A percentile compares a stretch with the other conserved stretches of the same genome.
phyloP scores from a whole-genome alignment of 805 yeast species.

The Candida stauntonica region DNA sequence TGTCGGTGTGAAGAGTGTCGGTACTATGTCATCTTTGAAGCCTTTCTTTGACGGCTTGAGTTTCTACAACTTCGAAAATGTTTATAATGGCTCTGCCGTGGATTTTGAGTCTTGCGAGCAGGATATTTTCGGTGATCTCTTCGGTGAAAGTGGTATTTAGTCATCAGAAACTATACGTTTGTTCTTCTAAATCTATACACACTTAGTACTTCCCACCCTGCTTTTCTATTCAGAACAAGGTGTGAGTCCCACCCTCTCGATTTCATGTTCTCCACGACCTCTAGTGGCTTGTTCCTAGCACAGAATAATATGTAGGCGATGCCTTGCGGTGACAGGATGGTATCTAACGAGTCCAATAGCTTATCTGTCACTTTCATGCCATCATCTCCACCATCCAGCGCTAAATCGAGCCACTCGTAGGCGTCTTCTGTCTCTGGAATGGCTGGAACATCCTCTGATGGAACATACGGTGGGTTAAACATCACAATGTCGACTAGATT shows the following conservation, averaged over 20 bases:
- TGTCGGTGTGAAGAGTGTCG: slow-evolving; percentile 36
- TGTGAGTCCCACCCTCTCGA: slow-evolving; percentile 49
- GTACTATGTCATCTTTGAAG: slow-evolving; percentile 44
- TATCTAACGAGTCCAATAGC: slow-evolving; percentile 52
- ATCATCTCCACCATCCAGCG: slow-evolving; percentile 81
- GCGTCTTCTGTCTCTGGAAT: slow-evolving; percentile 47
- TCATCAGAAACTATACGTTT: no score
- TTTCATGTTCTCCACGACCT: slow-evolving; percentile 47
- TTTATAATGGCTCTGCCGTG: slow-evolving; percentile 44
- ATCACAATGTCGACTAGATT: slow-evolving; percentile 63
- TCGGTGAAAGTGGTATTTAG: slow-evolving; percentile 19
- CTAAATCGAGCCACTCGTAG: slow-evolving; percentile 79
- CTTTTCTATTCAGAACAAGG: slow-evolving; percentile 62
- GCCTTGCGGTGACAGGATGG: slow-evolving; percentile 54
- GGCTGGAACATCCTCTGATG: slow-evolving; percentile 70
- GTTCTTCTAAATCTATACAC: slow-evolving; percentile 55
- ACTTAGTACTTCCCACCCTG: slow-evolving; percentile 93
- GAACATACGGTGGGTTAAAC: slow-evolving; percentile 97
- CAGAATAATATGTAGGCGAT: slow-evolving; percentile 87
- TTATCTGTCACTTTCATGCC: slow-evolving; percentile 85
- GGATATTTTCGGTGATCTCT: slow-evolving; percentile 60
- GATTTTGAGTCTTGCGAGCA: slow-evolving; percentile 45
- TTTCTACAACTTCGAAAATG: slow-evolving; percentile 59
- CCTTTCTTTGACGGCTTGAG: slow-evolving; percentile 65
- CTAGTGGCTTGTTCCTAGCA: slow-evolving; percentile 79